Percentiles rank a stretch among this genome's conserved stretches.
Evolutionary conservation across 192 early-diverging fungal genomes (phyloP).

Genomic region (Nowakowskiella sp.): DNA sequence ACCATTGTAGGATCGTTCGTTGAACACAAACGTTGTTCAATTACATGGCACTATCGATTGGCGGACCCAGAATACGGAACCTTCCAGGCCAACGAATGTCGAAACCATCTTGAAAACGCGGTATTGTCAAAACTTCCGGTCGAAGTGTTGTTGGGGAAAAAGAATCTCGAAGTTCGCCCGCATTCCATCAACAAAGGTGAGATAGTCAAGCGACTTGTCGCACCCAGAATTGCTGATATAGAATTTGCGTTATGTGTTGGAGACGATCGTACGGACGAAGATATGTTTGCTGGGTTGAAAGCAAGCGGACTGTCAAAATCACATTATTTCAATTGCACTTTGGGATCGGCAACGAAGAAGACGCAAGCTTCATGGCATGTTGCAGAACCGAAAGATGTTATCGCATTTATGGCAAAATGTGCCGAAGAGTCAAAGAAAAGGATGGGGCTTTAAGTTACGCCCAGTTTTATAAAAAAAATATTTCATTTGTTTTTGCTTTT

Average conservation of each 20-base stretch:
- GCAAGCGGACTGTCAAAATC: slow-evolving; percentile 7
- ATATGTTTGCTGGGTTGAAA: slow-evolving; percentile 81
- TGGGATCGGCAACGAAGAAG: slow-evolving; percentile 81
- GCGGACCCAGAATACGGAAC: slow-evolving; percentile 88
- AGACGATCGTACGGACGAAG: slow-evolving; percentile 95
- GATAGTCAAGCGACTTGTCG: slow-evolving; percentile 81
- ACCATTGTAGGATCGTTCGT: slow-evolving; percentile 65
- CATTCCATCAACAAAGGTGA: slow-evolving; percentile 93
- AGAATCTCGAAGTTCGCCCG: slow-evolving; percentile 93
- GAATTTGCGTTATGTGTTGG: slow-evolving; percentile 96
- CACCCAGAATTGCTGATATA: slow-evolving; percentile 45
- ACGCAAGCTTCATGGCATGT: slow-evolving; percentile 84
- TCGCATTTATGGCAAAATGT: slow-evolving; percentile 21
- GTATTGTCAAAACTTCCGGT: slow-evolving; percentile 89
- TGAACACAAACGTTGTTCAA: slow-evolving; percentile 83
- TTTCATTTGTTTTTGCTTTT: too few species aligned
- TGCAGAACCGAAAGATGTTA: slow-evolving; percentile 53
- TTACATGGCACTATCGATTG: slow-evolving; percentile 96
- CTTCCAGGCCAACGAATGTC: slow-evolving; percentile 97
- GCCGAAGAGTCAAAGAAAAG: too few species aligned
- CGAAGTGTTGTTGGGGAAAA: slow-evolving; percentile 92
- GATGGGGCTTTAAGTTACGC: too few species aligned
- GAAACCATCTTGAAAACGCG: slow-evolving; percentile 87
- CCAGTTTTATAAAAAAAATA: too few species aligned
- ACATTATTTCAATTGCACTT: slow-evolving; percentile 64